phyloP scores from a whole-genome alignment of 208 protist genomes.

The Leishmania major region DNA sequence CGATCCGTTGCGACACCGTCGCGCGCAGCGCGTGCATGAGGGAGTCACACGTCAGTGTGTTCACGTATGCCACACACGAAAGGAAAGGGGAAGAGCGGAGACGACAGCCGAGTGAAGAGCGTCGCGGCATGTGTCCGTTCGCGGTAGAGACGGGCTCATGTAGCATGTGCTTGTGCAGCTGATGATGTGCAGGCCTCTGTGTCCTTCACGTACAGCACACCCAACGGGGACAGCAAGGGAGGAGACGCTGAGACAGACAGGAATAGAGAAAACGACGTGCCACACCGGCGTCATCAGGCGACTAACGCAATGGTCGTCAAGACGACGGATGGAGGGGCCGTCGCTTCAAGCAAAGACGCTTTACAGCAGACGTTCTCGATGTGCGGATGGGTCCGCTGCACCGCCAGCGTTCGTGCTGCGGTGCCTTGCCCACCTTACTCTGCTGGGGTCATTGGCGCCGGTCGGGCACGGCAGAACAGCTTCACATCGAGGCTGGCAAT shows the following conservation, averaged over 20 bases:
- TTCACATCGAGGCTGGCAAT: constrained; percentile 8
- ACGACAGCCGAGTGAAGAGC: not conserved
- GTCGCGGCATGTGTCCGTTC: not conserved
- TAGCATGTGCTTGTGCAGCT: not conserved
- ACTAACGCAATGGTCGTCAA: not conserved
- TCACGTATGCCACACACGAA: not conserved
- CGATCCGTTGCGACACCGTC: no score
- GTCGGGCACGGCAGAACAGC: constrained; percentile 1
- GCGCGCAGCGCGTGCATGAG: not conserved
- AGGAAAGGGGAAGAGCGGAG: no score
- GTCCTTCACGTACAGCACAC: not conserved
- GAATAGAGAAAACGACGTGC: not conserved
- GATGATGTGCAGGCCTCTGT: not conserved
- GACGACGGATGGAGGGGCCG: not conserved
- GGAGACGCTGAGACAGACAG: not conserved
- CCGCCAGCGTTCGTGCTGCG: not conserved
- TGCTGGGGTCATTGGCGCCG: not conserved
- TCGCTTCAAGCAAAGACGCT: not conserved
- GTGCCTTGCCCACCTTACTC: not conserved
- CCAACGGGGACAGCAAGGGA: not conserved
- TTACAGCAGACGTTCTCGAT: not conserved
- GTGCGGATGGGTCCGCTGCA: not conserved
- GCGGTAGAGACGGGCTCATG: no score
- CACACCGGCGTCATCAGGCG: not conserved
- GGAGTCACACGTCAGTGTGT: not conserved